Evolutionary conservation across 2,329 filamentous ascomycete species (phyloP).

Genomic region (Xylaria sp.): DNA sequence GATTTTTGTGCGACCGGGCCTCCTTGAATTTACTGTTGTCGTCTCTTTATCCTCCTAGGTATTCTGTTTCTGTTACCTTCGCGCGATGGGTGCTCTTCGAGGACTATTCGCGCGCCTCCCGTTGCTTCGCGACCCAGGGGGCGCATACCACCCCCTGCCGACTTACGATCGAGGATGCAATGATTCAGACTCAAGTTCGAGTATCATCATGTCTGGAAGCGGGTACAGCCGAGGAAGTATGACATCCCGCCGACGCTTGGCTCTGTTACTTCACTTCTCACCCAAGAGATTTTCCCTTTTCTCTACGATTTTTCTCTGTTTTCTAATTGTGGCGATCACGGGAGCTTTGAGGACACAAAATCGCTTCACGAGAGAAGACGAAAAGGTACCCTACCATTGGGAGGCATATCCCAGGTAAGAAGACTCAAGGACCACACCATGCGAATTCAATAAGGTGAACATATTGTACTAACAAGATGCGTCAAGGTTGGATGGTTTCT

Average conservation of each 20-base stretch:
- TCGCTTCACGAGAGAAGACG: constrained; percentile 22
- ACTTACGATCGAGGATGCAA: constrained; percentile 28
- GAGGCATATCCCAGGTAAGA: constrained; percentile 36
- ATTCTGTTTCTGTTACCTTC: neutral
- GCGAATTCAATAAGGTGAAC: neutral
- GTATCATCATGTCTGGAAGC: constrained; percentile 30
- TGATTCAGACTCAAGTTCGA: constrained; percentile 25
- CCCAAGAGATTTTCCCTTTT: constrained; percentile 33
- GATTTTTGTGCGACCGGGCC: neutral
- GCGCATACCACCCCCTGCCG: constrained; percentile 34
- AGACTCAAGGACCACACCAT: neutral
- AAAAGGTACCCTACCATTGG: constrained; percentile 35
- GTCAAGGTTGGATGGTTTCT: constrained; percentile 37
- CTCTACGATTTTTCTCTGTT: constrained; percentile 29
- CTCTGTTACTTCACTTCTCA: constrained; percentile 32
- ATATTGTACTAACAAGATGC: neutral
- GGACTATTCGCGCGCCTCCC: constrained; percentile 6
- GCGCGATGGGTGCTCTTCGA: neutral
- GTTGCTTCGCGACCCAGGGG: constrained; percentile 18
- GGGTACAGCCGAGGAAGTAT: constrained; percentile 27
- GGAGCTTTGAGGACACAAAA: constrained; percentile 30
- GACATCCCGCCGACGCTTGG: constrained; percentile 28
- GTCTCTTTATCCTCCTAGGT: neutral
- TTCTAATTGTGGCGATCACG: constrained; percentile 30
- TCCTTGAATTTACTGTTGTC: neutral